Percentiles rank a stretch among this genome's conserved stretches.
Conservation (phyloP, 2,329 filamentous ascomycete species). For the Neopestalotiopsis sp. region DNA sequence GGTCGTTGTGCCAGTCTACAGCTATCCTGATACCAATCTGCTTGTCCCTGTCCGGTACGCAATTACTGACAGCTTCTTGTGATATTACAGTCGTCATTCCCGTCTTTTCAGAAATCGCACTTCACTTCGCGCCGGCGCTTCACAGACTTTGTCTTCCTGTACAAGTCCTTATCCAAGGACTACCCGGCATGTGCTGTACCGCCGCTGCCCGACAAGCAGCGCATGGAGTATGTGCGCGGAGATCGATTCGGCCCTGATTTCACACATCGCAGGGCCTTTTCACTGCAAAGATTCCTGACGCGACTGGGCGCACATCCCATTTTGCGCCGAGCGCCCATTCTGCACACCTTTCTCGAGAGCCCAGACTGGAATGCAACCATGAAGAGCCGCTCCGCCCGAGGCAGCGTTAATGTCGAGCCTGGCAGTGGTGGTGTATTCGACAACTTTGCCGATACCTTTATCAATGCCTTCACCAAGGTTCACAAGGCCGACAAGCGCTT, state of each 20-base stretch:
- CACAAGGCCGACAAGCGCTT: constrained; percentile 95
- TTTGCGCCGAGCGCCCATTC: constrained; percentile 79
- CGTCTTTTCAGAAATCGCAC: constrained; percentile 83
- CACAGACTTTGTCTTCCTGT: constrained; percentile 97
- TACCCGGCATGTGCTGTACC: constrained; percentile 93
- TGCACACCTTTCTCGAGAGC: constrained; percentile 90
- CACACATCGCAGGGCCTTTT: constrained; percentile 85
- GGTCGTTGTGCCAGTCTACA: not conserved
- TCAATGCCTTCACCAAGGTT: constrained; percentile 96
- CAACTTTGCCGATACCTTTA: constrained; percentile 92
- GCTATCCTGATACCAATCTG: not conserved
- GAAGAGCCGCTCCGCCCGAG: constrained; percentile 75
- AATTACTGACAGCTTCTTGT: not conserved
- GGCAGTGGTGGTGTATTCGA: constrained; percentile 80
- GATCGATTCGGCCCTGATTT: constrained; percentile 96
- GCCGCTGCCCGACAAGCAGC: constrained; percentile 96
- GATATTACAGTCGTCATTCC: constrained; percentile 78
- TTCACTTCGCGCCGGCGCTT: constrained; percentile 88
- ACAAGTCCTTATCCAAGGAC: constrained; percentile 85
- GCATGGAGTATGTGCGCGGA: constrained; percentile 97
- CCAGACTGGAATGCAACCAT: constrained; percentile 97
- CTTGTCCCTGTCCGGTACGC: not conserved
- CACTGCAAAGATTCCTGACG: constrained; percentile 87
- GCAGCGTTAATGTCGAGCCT: constrained; percentile 55
- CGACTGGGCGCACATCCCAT: constrained; percentile 88